phyloP scores from a whole-genome alignment of 2,329 filamentous ascomycete species.

The Akanthomyces lecanii region DNA sequence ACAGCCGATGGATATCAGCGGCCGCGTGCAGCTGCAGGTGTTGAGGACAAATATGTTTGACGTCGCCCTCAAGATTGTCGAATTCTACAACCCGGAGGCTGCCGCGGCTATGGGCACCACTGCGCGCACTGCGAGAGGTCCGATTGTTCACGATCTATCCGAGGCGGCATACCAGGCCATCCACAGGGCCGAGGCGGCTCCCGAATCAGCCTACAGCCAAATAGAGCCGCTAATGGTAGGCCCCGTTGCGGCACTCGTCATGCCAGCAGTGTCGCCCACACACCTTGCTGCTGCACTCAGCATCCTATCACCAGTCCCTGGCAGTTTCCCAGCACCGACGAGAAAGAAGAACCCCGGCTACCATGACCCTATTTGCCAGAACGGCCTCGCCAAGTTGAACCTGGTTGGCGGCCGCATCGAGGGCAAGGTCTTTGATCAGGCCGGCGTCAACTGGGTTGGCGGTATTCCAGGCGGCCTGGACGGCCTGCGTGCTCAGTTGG shows the following conservation, averaged over 20 bases:
- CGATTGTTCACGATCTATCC: constrained; percentile 50
- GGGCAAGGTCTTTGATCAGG: constrained; percentile 74
- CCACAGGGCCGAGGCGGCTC: constrained; percentile 32
- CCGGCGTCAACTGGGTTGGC: constrained; percentile 62
- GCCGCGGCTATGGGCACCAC: constrained; percentile 31
- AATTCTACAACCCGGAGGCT: constrained; percentile 64
- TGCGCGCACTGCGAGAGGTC: constrained; percentile 28
- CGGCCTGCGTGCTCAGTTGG: constrained; percentile 74
- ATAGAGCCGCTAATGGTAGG: constrained; percentile 76
- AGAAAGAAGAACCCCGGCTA: constrained; percentile 74
- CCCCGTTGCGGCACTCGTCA: constrained; percentile 72
- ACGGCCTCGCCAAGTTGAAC: constrained; percentile 79
- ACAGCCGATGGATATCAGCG: constrained; percentile 46
- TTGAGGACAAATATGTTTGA: constrained; percentile 87
- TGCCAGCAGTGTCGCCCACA: constrained; percentile 77
- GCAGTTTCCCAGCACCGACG: constrained; percentile 72
- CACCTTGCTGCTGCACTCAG: constrained; percentile 79
- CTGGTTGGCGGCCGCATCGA: constrained; percentile 85
- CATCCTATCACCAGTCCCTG: constrained; percentile 67
- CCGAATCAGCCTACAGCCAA: constrained; percentile 46
- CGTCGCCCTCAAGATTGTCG: constrained; percentile 77
- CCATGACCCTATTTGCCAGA: constrained; percentile 74
- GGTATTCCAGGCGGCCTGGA: constrained; percentile 78
- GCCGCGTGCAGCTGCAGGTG: constrained; percentile 71
- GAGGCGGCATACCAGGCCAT: constrained; percentile 47